Percentiles rank a stretch among this genome's conserved stretches.
These are phyloP conservation scores for Aleurites moluccanus DNA, from an alignment of 441 rosid species.

Conservation along the genomic window DNA sequence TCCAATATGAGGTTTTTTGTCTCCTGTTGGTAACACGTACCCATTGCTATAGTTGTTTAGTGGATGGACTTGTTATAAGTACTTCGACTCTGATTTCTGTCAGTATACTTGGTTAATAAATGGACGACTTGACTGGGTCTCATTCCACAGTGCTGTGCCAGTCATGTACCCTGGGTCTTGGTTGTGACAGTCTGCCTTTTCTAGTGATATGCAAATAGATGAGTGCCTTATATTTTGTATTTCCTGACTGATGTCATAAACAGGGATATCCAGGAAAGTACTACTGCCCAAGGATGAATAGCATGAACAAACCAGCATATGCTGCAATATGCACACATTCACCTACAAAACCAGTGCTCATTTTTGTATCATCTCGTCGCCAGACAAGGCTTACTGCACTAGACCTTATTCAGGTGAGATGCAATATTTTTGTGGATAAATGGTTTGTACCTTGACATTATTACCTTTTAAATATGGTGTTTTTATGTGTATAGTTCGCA, in stretches of 20 bases:
- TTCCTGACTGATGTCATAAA: slow-evolving; percentile 19
- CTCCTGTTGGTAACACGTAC: too few species aligned
- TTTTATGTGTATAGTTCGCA: slow-evolving; percentile 59
- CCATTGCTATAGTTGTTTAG: too few species aligned
- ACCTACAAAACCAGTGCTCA: slow-evolving; percentile 95
- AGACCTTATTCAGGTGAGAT: slow-evolving; percentile 92
- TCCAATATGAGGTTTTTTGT: too few species aligned
- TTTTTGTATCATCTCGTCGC: slow-evolving; percentile 98
- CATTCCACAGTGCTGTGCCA: too few species aligned
- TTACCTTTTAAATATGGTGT: slow-evolving; percentile 17
- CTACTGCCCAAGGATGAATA: slow-evolving; percentile 96
- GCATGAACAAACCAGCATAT: slow-evolving; percentile 99
- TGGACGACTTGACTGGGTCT: background rate
- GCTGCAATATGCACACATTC: slow-evolving; percentile 99
- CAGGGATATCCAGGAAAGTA: slow-evolving; percentile 99
- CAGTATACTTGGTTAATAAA: background rate
- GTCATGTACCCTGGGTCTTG: too few species aligned
- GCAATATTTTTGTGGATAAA: slow-evolving; percentile 21
- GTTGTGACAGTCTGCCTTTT: background rate
- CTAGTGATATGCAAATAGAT: slow-evolving; percentile 6
- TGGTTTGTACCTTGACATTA: slow-evolving; percentile 14
- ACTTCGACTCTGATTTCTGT: background rate
- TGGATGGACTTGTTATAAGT: background rate
- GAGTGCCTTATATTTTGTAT: slow-evolving; percentile 9
- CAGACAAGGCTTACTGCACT: slow-evolving; percentile 98